Percentiles rank a stretch among this genome's conserved stretches.
phyloP scores from a whole-genome alignment of 2,329 filamentous ascomycete species.

The Scytalidium lignicola region DNA sequence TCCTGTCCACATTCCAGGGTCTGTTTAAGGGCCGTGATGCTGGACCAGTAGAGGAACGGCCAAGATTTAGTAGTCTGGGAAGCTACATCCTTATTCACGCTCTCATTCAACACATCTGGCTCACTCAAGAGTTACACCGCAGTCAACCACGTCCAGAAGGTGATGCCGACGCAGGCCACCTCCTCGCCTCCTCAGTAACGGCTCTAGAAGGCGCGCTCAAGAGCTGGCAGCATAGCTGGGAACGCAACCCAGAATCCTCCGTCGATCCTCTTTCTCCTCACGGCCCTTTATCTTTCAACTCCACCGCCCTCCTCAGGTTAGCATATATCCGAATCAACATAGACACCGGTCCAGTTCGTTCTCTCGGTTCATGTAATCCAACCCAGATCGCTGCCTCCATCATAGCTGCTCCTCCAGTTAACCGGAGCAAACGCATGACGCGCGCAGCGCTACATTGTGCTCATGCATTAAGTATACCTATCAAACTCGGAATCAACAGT shows the following conservation, averaged over 20 bases:
- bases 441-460: slow-evolving; percentile 63
- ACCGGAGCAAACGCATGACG: slow-evolving; percentile 54
- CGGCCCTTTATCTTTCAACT: slow-evolving; percentile 62
- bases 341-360: slow-evolving; percentile 56
- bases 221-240: slow-evolving; percentile 53
- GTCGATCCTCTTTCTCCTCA: slow-evolving; percentile 47
- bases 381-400: slow-evolving; percentile 57
- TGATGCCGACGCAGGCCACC: not conserved
- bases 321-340: slow-evolving; percentile 63
- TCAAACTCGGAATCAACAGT: slow-evolving; percentile 59
- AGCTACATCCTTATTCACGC: slow-evolving; percentile 70
- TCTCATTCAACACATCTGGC: slow-evolving; percentile 65
- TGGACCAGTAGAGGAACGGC: not conserved
- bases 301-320: slow-evolving; percentile 53
- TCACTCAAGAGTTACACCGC: slow-evolving; percentile 25
- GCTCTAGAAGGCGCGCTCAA: slow-evolving; percentile 46
- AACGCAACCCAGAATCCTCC: slow-evolving; percentile 34
- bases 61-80: slow-evolving; percentile 36
- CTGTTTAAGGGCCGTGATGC: not conserved
- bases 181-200: not conserved
- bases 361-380: slow-evolving; percentile 62
- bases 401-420: slow-evolving; percentile 51
- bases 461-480: slow-evolving; percentile 62
- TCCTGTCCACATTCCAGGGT: not conserved
- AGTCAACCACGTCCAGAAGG: not conserved